A percentile compares a stretch with the other conserved stretches of the same genome.
Conservation (phyloP, 139 green algal species). For the Desmodesmus armatus region DNA sequence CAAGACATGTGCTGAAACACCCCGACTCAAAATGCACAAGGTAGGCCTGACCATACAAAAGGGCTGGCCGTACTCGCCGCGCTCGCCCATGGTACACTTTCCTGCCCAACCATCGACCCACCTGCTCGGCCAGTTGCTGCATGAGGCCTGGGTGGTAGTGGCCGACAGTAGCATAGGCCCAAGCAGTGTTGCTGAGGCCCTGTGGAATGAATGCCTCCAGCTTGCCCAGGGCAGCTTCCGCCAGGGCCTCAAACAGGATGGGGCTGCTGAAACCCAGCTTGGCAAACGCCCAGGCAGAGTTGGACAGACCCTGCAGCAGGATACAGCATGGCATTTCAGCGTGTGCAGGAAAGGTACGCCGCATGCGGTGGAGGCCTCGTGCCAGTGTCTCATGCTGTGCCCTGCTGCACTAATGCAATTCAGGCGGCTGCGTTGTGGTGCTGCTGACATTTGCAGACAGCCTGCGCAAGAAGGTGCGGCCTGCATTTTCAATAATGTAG, state of each 20-base stretch:
- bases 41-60: too few species aligned
- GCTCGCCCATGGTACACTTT: neutral
- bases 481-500: too few species aligned
- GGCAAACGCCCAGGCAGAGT: constrained; percentile 59
- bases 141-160: constrained; percentile 35
- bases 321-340: neutral
- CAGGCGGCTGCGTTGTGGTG: too few species aligned
- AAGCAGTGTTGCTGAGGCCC: constrained; percentile 46
- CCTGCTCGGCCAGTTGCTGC: constrained; percentile 16
- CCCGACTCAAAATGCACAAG: too few species aligned
- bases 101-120: too few species aligned
- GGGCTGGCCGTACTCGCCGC: neutral
- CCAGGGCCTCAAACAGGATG: constrained; percentile 52
- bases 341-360: too few species aligned
- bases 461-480: too few species aligned
- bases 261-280: constrained; percentile 52
- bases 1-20: too few species aligned
- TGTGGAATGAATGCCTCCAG: constrained; percentile 50
- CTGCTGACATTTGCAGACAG: too few species aligned
- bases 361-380: too few species aligned
- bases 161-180: constrained; percentile 41
- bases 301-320: neutral
- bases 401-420: too few species aligned
- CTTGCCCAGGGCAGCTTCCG: constrained; percentile 42
- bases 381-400: too few species aligned